A percentile compares a stretch with the other conserved stretches of the same genome.
These are phyloP conservation scores for Tremella fuciformis DNA, from an alignment of 768 basidiomycete genomes.

Conservation along the genomic window DNA sequence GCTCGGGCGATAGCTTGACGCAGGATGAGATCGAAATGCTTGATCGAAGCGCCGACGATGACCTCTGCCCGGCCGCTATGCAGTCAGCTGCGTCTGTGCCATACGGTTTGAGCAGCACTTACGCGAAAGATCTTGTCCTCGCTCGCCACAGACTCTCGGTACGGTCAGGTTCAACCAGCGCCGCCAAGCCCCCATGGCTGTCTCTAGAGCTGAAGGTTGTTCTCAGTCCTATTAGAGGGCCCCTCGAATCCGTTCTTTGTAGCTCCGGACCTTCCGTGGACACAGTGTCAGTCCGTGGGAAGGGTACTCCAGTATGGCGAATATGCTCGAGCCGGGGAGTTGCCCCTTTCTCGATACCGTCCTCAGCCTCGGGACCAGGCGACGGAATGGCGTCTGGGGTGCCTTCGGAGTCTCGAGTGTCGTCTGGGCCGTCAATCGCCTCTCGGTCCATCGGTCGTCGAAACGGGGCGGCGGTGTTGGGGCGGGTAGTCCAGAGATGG, in stretches of 20 bases:
- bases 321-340: slow-evolving; percentile 6
- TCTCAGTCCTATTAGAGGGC: slow-evolving; percentile 36
- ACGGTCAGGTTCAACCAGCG: slow-evolving; percentile 39
- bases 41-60: slow-evolving; percentile 78
- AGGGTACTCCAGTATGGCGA: slow-evolving; percentile 18
- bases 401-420: neutral
- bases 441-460: slow-evolving; percentile 53
- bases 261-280: slow-evolving; percentile 32
- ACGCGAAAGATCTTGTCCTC: slow-evolving; percentile 85
- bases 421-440: neutral
- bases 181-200: slow-evolving; percentile 42
- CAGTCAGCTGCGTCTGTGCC: slow-evolving; percentile 12
- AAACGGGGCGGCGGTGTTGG: slow-evolving; percentile 52
- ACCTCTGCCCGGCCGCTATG: slow-evolving; percentile 56
- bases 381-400: neutral
- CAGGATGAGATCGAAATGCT: slow-evolving; percentile 84
- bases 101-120: slow-evolving; percentile 50
- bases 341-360: neutral
- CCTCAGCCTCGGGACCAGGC: neutral
- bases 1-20: slow-evolving; percentile 83
- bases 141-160: slow-evolving; percentile 64
- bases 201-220: slow-evolving; percentile 38
- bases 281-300: slow-evolving; percentile 37
- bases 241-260: slow-evolving; percentile 27
- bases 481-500: slow-evolving; percentile 32